phyloP scores from a whole-genome alignment of 2,329 filamentous ascomycete genomes.

The Lachnellula subtilissima region DNA sequence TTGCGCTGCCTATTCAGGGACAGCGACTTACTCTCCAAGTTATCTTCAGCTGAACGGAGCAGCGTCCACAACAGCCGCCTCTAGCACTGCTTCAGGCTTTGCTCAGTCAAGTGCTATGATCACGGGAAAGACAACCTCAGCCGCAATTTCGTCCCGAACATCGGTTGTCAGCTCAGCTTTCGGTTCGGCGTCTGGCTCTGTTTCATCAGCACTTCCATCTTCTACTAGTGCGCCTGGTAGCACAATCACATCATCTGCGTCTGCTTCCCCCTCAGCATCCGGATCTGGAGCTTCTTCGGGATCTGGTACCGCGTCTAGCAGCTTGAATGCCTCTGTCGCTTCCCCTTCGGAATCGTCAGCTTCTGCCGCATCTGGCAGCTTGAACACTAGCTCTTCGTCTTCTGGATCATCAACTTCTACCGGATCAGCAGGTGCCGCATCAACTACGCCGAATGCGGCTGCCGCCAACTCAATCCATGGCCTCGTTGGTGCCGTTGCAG shows the following conservation, averaged over 20 bases:
- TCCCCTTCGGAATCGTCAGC: background rate
- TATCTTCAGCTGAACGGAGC: background rate
- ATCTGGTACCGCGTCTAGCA: background rate
- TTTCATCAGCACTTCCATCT: background rate
- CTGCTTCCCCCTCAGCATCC: background rate
- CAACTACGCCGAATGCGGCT: background rate
- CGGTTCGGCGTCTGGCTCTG: background rate
- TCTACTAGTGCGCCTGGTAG: background rate
- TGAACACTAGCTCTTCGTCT: background rate
- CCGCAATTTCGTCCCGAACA: background rate
- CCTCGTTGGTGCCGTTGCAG: slow-evolving; percentile 10
- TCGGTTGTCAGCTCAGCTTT: background rate
- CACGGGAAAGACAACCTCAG: background rate
- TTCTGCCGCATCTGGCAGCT: background rate
- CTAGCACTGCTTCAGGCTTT: background rate
- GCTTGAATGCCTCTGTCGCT: background rate
- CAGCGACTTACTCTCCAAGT: slow-evolving; percentile 18
- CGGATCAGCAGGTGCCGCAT: too few relatives aligned
- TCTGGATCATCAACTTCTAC: background rate
- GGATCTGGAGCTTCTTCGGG: too few relatives aligned
- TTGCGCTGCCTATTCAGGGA: slow-evolving; percentile 18
- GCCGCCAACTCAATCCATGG: background rate
- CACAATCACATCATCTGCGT: background rate
- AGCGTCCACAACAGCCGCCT: slow-evolving; percentile 2
- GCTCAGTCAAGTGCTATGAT: background rate